Evolutionary conservation across 306 rosid species (phyloP).

Genomic region (Astragalus membranaceus): DNA sequence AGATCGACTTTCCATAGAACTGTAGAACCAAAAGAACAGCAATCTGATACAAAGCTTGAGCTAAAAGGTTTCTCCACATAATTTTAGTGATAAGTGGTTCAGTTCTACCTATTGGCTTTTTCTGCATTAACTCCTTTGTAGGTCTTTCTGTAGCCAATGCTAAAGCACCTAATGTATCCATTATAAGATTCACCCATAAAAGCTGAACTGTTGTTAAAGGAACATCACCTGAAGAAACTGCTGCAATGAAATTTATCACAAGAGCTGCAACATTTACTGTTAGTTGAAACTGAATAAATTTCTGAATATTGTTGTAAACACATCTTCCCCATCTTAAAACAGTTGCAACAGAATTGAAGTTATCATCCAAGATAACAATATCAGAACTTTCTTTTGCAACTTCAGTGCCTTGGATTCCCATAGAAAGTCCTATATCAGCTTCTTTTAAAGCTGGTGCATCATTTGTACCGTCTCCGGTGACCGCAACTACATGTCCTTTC

Average conservation of each 20-base stretch:
- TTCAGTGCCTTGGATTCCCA: constrained; percentile 93
- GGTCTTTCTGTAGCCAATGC: constrained; percentile 90
- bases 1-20: constrained; percentile 59
- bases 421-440: constrained; percentile 88
- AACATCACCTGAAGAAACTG: constrained; percentile 83
- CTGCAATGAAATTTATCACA: constrained; percentile 80
- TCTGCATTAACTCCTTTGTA: constrained; percentile 68
- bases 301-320: constrained; percentile 84
- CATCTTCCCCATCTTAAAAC: constrained; percentile 87
- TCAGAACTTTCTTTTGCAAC: constrained; percentile 93
- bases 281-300: constrained; percentile 80
- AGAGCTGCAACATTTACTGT: constrained; percentile 90
- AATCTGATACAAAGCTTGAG: constrained; percentile 72
- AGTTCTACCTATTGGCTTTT: constrained; percentile 69
- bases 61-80: constrained; percentile 89
- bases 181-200: constrained; percentile 84
- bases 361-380: constrained; percentile 78
- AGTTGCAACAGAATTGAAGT: constrained; percentile 71
- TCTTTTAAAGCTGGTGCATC: constrained; percentile 86
- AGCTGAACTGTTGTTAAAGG: constrained; percentile 82
- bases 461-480: constrained; percentile 88
- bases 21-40: constrained; percentile 54
- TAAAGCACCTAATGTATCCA: constrained; percentile 87
- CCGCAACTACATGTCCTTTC: constrained; percentile 81
- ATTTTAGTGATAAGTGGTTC: constrained; percentile 71